Base-by-base conservation (phyloP, 129 eudicot genomes). In the Arctium minus region DNA sequence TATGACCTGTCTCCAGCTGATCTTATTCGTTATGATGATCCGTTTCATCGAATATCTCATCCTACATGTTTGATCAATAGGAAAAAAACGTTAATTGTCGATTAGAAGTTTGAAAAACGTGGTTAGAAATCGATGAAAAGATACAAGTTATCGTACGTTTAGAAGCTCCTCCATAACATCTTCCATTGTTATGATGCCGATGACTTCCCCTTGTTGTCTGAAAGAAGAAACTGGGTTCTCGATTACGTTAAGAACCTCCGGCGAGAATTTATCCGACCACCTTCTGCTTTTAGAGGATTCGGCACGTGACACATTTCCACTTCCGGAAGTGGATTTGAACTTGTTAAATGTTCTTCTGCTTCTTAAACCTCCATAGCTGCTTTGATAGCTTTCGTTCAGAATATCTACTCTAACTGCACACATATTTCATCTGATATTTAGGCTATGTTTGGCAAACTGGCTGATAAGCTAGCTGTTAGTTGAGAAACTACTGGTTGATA, bases 161-260 rank as follows among this genome's bases (percentile, higher is more conserved):
- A 92, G 75, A 42, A 92, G 89, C 85, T 89, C 92, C 60, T 86
- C 90, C 69, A 91, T 87, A 31, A 92, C 92, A 86, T 91, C 96
- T 73, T 92, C 92, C 97, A 92, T 90, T 65, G 97, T 92, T 78
- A 90, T 90, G 31, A 92, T 88, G 37, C 97, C 97, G 60, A 92
- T 60, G 32, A 88, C 97, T 73, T 92, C 92, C 79, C 90, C 91
- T 77, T 92, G 87, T 65, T 87, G 81, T 40, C 88, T 80, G 79
- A 89, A 79, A 3, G 83, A 83, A 35, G 89, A 80, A 48, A 87
- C 82, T 4, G 91, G 88, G 70, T 74, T 89, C 72, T 83, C 88
- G 56, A 73, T 74, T 37, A 91, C 76, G 22, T 79, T 83, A 73
- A 91, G 62, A 74, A 91, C 84, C 32, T 91, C 92, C 0, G 88